Conservation (phyloP, 257 asterid species). For the Galeopsis tetrahit region DNA sequence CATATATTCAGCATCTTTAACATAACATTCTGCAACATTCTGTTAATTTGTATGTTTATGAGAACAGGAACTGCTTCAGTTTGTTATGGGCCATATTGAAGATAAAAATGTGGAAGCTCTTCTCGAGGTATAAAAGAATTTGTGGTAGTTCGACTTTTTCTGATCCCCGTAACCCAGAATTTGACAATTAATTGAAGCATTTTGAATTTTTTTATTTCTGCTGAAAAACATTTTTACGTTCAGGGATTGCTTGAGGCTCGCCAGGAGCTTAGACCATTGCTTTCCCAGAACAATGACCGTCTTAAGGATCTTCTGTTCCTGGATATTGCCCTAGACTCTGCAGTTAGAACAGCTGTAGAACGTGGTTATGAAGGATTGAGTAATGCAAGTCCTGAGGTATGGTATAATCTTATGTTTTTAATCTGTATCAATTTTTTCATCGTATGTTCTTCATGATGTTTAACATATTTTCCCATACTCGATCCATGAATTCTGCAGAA, state of each 20-base stretch:
- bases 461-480: conserved; percentile 26
- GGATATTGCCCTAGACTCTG: conserved; percentile 94
- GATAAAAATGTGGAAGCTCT: conserved; percentile 89
- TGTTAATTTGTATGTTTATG: conserved; percentile 32
- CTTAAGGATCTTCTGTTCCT: conserved; percentile 92
- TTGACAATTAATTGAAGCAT: conserved; percentile 15
- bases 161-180: background rate
- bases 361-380: conserved; percentile 92
- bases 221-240: conserved; percentile 29
- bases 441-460: background rate
- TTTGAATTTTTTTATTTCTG: conserved; percentile 16
- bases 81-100: conserved; percentile 76
- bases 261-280: conserved; percentile 91
- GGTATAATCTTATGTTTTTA: conserved; percentile 8
- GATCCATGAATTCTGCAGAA: conserved; percentile 60
- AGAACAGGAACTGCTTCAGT: conserved; percentile 82
- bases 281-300: conserved; percentile 72
- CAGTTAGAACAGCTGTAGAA: conserved; percentile 95
- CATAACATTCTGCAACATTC: conserved; percentile 13
- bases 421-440: conserved; percentile 6
- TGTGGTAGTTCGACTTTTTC: conserved; percentile 24
- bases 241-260: conserved; percentile 98
- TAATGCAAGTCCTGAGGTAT: conserved; percentile 85
- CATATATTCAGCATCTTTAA: conserved; percentile 26
- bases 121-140: conserved; percentile 72